phyloP scores from a whole-genome alignment of 208 protist species.

The Crithidia expoeki region DNA sequence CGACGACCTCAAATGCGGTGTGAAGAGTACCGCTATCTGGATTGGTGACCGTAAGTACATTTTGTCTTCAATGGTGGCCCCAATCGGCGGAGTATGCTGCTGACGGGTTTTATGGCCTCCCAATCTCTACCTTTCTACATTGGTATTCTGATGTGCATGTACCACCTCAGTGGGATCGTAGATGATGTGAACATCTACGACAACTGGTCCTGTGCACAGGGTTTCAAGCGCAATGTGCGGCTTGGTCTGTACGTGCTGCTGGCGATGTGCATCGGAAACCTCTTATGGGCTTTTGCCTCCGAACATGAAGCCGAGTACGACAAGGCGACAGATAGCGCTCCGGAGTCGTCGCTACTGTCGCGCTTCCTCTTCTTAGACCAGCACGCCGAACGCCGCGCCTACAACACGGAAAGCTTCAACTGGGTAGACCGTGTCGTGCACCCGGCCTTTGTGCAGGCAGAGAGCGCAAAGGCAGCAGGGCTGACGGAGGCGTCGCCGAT shows the following conservation, averaged over 20 bases:
- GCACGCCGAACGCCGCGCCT: slow-evolving; percentile 19
- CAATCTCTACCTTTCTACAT: slow-evolving; percentile 82
- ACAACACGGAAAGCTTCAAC: slow-evolving; percentile 61
- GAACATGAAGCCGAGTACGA: slow-evolving; percentile 76
- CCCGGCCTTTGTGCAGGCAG: slow-evolving; percentile 72
- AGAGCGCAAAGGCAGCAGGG: slow-evolving; percentile 44
- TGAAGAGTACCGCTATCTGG: slow-evolving; percentile 84
- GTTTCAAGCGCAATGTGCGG: slow-evolving; percentile 71
- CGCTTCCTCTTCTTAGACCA: slow-evolving; percentile 68
- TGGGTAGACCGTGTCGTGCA: slow-evolving; percentile 79
- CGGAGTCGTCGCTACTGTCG: slow-evolving; percentile 38
- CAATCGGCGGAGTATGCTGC: slow-evolving; percentile 50
- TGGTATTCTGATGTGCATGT: slow-evolving; percentile 56
- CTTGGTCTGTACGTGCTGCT: slow-evolving; percentile 74
- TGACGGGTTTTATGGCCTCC: slow-evolving; percentile 67
- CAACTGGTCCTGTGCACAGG: slow-evolving; percentile 71
- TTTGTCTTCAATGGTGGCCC: slow-evolving; percentile 60
- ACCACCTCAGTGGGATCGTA: slow-evolving; percentile 71
- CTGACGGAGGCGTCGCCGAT: slow-evolving; percentile 51
- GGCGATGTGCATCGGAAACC: slow-evolving; percentile 76
- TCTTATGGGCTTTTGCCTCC: slow-evolving; percentile 73
- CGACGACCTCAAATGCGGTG: slow-evolving; percentile 78
- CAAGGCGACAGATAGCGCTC: slow-evolving; percentile 37
- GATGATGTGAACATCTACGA: slow-evolving; percentile 91
- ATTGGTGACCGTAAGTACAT: slow-evolving; percentile 86